These are phyloP conservation scores for Fusarium proliferatum DNA, from an alignment of 2,329 filamentous ascomycete species.

Conservation along the genomic window DNA sequence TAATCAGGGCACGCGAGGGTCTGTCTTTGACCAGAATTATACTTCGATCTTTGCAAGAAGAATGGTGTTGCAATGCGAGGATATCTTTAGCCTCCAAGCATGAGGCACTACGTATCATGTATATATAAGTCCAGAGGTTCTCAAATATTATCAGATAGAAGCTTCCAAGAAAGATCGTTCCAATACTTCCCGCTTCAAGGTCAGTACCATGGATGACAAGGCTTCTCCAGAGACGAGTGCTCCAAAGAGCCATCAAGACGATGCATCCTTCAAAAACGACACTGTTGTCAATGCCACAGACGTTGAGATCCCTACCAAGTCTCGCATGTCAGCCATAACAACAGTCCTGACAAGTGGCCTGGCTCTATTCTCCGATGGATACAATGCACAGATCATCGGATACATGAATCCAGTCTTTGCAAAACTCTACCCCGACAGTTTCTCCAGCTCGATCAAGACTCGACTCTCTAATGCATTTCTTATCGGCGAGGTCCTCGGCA, in stretches of 20 bases:
- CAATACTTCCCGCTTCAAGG: not conserved
- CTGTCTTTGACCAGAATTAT: no score
- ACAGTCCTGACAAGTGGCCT: not conserved
- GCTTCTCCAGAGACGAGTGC: not conserved
- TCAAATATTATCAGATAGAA: fast-evolving
- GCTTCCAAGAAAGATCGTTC: fast-evolving
- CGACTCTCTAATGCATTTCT: conserved; percentile 1
- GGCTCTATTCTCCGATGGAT: not conserved
- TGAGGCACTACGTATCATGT: not conserved
- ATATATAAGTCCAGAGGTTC: not conserved
- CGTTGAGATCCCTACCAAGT: fast-evolving
- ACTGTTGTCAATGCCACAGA: not conserved
- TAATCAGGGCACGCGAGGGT: not conserved
- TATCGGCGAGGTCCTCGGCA: not conserved
- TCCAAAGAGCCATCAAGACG: not conserved
- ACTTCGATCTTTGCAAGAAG: no score
- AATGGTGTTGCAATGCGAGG: no score
- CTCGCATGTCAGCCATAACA: not conserved
- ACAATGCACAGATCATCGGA: not conserved
- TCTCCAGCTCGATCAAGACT: not conserved
- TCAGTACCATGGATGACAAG: not conserved
- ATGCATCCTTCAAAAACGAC: not conserved
- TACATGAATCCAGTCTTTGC: not conserved
- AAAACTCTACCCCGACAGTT: not conserved
- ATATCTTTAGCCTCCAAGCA: not conserved